Percentiles rank a stretch among this genome's conserved stretches.
Evolutionary conservation across 768 basidiomycete genomes (phyloP).

Genomic region (Stropharia rugosoannulata): DNA sequence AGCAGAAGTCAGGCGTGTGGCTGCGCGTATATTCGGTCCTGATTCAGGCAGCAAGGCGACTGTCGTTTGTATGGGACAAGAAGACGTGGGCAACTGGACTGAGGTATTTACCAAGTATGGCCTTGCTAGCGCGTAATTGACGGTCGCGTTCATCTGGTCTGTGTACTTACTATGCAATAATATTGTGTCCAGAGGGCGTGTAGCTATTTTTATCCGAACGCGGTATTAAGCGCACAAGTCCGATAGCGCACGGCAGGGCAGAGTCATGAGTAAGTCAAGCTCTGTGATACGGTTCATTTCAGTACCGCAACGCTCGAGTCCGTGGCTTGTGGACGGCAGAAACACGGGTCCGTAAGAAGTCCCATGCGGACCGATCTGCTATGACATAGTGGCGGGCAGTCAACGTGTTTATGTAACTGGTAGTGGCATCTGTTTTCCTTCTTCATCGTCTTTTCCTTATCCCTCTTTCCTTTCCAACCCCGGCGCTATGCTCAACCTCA

Average conservation of each 20-base stretch:
- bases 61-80: constrained; percentile 79
- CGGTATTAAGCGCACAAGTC: constrained; percentile 6
- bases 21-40: constrained; percentile 70
- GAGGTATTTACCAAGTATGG: constrained; percentile 70
- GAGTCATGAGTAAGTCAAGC: not conserved
- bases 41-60: constrained; percentile 66
- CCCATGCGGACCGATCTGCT: not conserved
- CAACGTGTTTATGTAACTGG: not conserved
- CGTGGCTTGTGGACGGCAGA: not conserved
- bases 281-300: not conserved
- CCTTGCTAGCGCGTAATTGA: constrained; percentile 32
- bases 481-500: constrained; percentile 31
- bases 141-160: not conserved
- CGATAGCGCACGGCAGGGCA: constrained; percentile 1
- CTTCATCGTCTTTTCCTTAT: not conserved
- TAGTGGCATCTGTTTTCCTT: not conserved
- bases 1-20: constrained; percentile 73
- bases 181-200: too few relatives aligned
- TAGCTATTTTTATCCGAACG: constrained; percentile 1
- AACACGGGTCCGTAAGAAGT: not conserved
- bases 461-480: not conserved
- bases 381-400: not conserved
- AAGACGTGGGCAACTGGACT: constrained; percentile 71
- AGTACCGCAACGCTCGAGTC: not conserved
- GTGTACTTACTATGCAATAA: too few relatives aligned